phyloP scores from a whole-genome alignment of 1,284 basidiomycete species.

The Pseudozyma sp. region DNA sequence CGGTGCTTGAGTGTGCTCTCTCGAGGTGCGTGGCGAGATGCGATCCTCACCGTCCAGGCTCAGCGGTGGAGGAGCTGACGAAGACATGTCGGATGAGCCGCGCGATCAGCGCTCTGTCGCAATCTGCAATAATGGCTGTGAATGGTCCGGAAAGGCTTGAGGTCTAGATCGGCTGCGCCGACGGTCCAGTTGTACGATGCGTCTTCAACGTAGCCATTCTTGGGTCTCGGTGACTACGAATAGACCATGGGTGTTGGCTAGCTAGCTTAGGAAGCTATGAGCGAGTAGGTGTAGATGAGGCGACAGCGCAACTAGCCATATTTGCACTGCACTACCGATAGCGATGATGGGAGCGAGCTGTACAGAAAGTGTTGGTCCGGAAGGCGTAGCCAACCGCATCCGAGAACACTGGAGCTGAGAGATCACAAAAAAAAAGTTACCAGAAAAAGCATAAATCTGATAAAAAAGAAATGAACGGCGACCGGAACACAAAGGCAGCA shows the following conservation, averaged over 20 bases:
- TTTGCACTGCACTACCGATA: too few relatives aligned
- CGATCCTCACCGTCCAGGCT: conserved; percentile 5
- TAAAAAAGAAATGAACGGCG: neutral
- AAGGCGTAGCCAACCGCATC: too few relatives aligned
- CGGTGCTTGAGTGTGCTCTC: neutral
- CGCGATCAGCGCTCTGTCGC: neutral
- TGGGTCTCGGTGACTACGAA: too few relatives aligned
- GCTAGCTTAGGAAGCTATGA: too few relatives aligned
- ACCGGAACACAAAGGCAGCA: neutral
- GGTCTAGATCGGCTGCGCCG: too few relatives aligned
- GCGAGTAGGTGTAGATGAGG: too few relatives aligned
- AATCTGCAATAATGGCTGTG: too few relatives aligned
- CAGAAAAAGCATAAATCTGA: neutral
- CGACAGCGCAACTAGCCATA: too few relatives aligned
- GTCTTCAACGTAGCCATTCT: too few relatives aligned
- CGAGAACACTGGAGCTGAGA: neutral
- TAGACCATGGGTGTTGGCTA: too few relatives aligned
- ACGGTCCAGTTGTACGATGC: too few relatives aligned
- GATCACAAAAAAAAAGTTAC: conserved; percentile 1
- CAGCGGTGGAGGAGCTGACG: conserved; percentile 12
- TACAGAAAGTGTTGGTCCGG: neutral
- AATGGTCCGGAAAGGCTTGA: too few relatives aligned
- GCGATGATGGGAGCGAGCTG: neutral
- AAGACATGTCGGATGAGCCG: conserved; percentile 10
- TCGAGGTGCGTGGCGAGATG: neutral